Evolutionary conservation across 1,284 basidiomycete genomes (phyloP).

Genomic region (Tilletia indica): DNA sequence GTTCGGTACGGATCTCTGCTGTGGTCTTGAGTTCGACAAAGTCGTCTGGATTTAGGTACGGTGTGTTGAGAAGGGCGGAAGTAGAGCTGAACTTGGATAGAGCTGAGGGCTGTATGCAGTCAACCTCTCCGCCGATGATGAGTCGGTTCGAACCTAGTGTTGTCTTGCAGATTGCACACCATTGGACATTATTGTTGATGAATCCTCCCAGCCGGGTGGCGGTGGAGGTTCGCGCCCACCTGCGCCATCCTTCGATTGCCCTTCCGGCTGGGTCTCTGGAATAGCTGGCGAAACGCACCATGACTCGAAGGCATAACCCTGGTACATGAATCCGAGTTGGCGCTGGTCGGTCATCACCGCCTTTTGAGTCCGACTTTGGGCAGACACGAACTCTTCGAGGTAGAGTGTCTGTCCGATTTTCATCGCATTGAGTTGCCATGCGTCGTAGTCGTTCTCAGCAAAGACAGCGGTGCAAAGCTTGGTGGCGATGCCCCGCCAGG

Average conservation of each 20-base stretch:
- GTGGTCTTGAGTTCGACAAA: slow-evolving; percentile 94
- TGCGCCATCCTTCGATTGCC: neutral
- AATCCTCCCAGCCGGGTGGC: slow-evolving; percentile 69
- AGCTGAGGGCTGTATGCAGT: slow-evolving; percentile 66
- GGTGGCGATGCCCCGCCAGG: slow-evolving; percentile 88
- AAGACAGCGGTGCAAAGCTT: slow-evolving; percentile 60
- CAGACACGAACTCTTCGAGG: slow-evolving; percentile 74
- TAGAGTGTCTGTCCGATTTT: slow-evolving; percentile 67
- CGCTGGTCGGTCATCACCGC: neutral
- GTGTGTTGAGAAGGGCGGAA: neutral
- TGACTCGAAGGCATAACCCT: slow-evolving; percentile 76
- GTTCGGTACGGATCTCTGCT: slow-evolving; percentile 68
- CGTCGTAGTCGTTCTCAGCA: slow-evolving; percentile 58
- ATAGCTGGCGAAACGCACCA: slow-evolving; percentile 65
- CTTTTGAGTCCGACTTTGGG: slow-evolving; percentile 53
- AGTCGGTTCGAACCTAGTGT: slow-evolving; percentile 78
- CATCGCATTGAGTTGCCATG: slow-evolving; percentile 75
- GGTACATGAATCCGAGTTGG: slow-evolving; percentile 23
- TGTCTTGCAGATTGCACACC: slow-evolving; percentile 89
- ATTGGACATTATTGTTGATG: slow-evolving; percentile 91
- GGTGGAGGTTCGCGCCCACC: neutral
- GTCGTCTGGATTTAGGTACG: slow-evolving; percentile 21
- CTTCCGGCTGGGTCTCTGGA: neutral
- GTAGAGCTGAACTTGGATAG: slow-evolving; percentile 18
- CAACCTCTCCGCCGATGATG: slow-evolving; percentile 89